phyloP scores from a whole-genome alignment of 805 yeast genomes.

The Debaryomyces prosopidis region DNA sequence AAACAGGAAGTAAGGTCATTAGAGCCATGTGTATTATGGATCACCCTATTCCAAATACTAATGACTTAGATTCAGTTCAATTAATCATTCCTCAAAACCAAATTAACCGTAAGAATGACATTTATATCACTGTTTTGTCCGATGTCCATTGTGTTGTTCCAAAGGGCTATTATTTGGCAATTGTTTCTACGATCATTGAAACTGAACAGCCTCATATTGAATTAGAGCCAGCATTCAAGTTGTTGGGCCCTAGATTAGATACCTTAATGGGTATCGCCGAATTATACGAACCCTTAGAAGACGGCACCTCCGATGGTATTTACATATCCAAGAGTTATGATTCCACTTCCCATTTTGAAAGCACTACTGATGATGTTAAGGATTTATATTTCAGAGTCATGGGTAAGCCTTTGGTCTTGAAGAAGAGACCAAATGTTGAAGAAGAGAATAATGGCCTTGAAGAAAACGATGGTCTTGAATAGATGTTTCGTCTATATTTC shows the following conservation, averaged over 20 bases:
- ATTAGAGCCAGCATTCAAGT: slow-evolving; percentile 88
- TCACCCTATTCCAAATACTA: slow-evolving; percentile 83
- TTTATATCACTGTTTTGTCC: slow-evolving; percentile 88
- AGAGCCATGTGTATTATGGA: slow-evolving; percentile 87
- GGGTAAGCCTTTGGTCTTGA: slow-evolving; percentile 87
- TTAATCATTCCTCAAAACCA: slow-evolving; percentile 96
- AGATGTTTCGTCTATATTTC: too few species aligned
- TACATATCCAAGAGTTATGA: slow-evolving; percentile 89
- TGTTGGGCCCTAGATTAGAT: slow-evolving; percentile 78
- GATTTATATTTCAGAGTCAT: slow-evolving; percentile 89
- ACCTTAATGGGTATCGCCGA: slow-evolving; percentile 94
- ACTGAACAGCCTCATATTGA: slow-evolving; percentile 91
- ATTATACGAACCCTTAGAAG: slow-evolving; percentile 79
- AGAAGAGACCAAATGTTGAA: slow-evolving; percentile 69
- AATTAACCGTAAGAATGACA: slow-evolving; percentile 88
- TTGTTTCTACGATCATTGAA: slow-evolving; percentile 91
- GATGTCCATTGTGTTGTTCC: slow-evolving; percentile 88
- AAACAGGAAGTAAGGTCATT: slow-evolving; percentile 73
- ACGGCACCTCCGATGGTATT: slow-evolving; percentile 77
- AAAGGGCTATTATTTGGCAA: slow-evolving; percentile 86
- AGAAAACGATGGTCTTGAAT: background rate
- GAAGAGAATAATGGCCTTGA: slow-evolving; percentile 49
- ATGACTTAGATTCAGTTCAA: slow-evolving; percentile 85
- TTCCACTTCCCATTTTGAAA: slow-evolving; percentile 92
- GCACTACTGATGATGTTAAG: slow-evolving; percentile 95